Conservation (phyloP, 163 green algal species). For the Prototheca stagnorum region DNA sequence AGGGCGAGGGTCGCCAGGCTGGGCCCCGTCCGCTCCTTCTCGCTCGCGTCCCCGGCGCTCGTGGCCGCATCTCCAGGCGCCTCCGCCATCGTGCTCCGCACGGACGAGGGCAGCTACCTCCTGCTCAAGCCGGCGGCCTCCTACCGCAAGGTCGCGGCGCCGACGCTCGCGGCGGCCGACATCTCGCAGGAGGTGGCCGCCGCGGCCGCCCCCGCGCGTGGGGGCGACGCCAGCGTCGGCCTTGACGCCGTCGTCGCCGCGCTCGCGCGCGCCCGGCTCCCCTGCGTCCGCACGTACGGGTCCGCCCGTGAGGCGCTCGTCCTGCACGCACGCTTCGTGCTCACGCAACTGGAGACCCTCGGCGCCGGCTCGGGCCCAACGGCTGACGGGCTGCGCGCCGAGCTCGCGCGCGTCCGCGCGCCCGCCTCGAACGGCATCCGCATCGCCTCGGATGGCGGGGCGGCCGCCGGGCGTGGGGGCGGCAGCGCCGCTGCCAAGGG, state of each 20-base stretch:
- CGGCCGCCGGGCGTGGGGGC: neutral
- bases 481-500: too few relatives aligned
- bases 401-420: too few relatives aligned
- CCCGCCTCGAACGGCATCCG: conserved; percentile 32
- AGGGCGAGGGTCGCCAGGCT: conserved; percentile 25
- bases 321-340: conserved; percentile 60
- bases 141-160: conserved; percentile 48
- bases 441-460: conserved; percentile 18
- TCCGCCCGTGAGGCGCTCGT: conserved; percentile 47
- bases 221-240: conserved; percentile 26
- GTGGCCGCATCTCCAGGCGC: too few relatives aligned
- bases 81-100: conserved; percentile 27
- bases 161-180: conserved; percentile 40
- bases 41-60: too few relatives aligned
- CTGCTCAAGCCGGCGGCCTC: conserved; percentile 22
- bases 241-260: conserved; percentile 54
- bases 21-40: conserved; percentile 40
- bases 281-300: conserved; percentile 40
- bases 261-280: conserved; percentile 47
- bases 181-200: conserved; percentile 31
- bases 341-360: conserved; percentile 39
- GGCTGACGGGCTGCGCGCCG: too few relatives aligned
- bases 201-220: conserved; percentile 29
- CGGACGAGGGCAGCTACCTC: conserved; percentile 27
- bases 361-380: conserved; percentile 9